Percentiles rank a stretch among this genome's conserved stretches.
These are phyloP conservation scores for Nakazawaea peltata DNA, from an alignment of 805 yeast species.

Conservation along the genomic window DNA sequence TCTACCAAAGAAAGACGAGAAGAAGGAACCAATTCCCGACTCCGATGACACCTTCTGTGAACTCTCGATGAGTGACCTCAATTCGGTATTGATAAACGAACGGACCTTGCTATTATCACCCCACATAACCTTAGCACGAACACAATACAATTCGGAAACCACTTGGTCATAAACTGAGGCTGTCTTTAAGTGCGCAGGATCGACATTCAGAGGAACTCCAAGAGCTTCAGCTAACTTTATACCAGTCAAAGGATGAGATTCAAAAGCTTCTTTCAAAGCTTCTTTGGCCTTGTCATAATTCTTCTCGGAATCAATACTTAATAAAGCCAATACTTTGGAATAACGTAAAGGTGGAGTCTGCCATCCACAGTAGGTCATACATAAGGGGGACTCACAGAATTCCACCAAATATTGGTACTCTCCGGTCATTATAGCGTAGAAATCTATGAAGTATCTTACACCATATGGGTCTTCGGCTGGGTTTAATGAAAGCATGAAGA, in stretches of 20 bases:
- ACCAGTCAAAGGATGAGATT: slow-evolving; percentile 51
- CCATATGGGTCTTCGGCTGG: slow-evolving; percentile 85
- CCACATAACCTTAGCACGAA: slow-evolving; percentile 51
- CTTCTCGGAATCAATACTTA: slow-evolving; percentile 24
- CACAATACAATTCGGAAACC: slow-evolving; percentile 48
- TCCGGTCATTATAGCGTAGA: slow-evolving; percentile 58
- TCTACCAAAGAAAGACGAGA: slow-evolving; percentile 9
- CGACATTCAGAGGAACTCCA: slow-evolving; percentile 25
- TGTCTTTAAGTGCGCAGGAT: slow-evolving; percentile 18
- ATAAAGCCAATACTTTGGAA: slow-evolving; percentile 57
- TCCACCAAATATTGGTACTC: slow-evolving; percentile 57
- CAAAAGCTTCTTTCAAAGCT: slow-evolving; percentile 42
- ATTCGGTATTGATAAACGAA: slow-evolving; percentile 37
- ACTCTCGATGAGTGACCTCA: slow-evolving; percentile 13
- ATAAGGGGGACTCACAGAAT: slow-evolving; percentile 47
- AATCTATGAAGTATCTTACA: slow-evolving; percentile 75
- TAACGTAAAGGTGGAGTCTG: slow-evolving; percentile 64
- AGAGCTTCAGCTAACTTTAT: slow-evolving; percentile 38
- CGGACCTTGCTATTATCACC: slow-evolving; percentile 28
- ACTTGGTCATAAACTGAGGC: slow-evolving; percentile 27
- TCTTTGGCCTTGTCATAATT: slow-evolving; percentile 32
- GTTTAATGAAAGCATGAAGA: slow-evolving; percentile 53
- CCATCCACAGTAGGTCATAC: slow-evolving; percentile 56
- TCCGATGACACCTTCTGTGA: too few relatives aligned
- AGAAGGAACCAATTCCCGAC: slow-evolving; percentile 3